Evolutionary conservation across 148 eudicot species (phyloP).

Genomic region (Rhododendron ovatum): DNA sequence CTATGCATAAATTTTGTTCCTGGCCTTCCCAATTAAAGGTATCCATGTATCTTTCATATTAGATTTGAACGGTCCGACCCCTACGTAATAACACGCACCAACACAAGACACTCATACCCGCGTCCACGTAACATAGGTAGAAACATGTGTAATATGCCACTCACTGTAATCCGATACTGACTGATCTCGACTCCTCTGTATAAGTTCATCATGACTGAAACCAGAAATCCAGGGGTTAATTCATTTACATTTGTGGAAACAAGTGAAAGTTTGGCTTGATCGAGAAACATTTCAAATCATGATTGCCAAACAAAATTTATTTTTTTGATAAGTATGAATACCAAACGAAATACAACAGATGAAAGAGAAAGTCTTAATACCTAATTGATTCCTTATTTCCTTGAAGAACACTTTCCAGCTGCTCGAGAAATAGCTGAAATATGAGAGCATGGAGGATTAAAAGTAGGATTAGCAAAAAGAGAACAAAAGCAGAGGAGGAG

Average conservation of each 20-base stretch:
- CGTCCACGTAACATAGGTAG: background rate
- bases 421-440: conserved; percentile 82
- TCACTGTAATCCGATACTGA: conserved; percentile 88
- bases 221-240: conserved; percentile 9
- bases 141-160: conserved; percentile 19
- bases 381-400: conserved; percentile 59
- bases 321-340: too few relatives aligned
- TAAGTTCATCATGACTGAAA: conserved; percentile 79
- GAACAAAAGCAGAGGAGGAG: background rate
- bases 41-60: background rate
- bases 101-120: background rate
- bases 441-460: conserved; percentile 12
- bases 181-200: conserved; percentile 83
- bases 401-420: conserved; percentile 81
- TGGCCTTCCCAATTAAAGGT: background rate
- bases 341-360: background rate
- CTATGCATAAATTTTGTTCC: background rate
- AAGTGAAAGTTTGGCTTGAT: background rate
- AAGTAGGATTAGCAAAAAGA: conserved; percentile 1
- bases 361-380: conserved; percentile 26
- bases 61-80: background rate
- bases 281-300: background rate
- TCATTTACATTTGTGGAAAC: background rate
- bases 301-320: too few relatives aligned
- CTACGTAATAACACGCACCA: background rate